phyloP scores from a whole-genome alignment of 352 stramenopile species.

The Globisporangium yorkense region DNA sequence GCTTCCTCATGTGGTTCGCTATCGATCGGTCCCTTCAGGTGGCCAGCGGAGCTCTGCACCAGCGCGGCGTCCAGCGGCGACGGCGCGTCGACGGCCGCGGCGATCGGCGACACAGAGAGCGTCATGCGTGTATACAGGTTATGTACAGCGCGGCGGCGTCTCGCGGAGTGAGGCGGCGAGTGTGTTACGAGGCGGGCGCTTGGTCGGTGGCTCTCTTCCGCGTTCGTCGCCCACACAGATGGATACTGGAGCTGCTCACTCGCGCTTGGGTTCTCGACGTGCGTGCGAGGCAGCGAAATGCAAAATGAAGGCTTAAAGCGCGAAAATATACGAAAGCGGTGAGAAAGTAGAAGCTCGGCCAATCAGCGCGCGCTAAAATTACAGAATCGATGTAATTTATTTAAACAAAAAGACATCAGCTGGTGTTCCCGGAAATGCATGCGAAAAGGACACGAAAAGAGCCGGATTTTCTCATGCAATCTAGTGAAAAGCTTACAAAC shows the following conservation, averaged over 20 bases:
- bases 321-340: too few relatives aligned
- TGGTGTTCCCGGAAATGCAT: too few relatives aligned
- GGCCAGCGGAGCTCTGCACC: background rate
- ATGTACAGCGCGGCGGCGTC: background rate
- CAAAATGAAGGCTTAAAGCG: background rate
- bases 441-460: too few relatives aligned
- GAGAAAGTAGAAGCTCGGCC: too few relatives aligned
- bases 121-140: slow-evolving; percentile 1
- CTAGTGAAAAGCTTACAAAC: too few relatives aligned
- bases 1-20: too few relatives aligned
- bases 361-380: background rate
- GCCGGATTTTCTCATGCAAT: too few relatives aligned
- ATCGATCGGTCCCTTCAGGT: background rate
- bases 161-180: too few relatives aligned
- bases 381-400: background rate
- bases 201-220: background rate
- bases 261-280: background rate
- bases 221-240: background rate
- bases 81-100: background rate
- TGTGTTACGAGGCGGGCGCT: background rate
- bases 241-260: background rate
- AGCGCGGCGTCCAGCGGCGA: background rate
- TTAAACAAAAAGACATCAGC: too few relatives aligned
- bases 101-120: slow-evolving; percentile 4
- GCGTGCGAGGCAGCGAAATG: background rate